A percentile compares a stretch with the other conserved stretches of the same genome.
These are phyloP conservation scores for Torrubiellomyces zombiae DNA, from an alignment of 2,329 filamentous ascomycete species.

Conservation along the genomic window DNA sequence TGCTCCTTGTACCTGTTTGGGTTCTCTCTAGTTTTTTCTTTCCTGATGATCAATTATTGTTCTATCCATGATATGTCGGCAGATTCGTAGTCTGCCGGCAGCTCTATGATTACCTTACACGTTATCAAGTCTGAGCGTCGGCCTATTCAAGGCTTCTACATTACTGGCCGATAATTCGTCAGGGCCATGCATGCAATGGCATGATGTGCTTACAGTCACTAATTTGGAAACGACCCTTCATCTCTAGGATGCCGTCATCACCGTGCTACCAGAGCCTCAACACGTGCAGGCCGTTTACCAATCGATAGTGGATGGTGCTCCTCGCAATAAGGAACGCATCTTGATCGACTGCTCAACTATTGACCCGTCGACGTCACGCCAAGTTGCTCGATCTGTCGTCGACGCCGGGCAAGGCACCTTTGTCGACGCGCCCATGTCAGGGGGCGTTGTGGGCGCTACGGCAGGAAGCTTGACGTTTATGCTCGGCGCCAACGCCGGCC, in stretches of 20 bases:
- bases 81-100: too few species aligned
- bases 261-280: constrained; percentile 73
- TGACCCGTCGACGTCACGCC: constrained; percentile 68
- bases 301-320: constrained; percentile 47
- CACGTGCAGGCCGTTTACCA: constrained; percentile 76
- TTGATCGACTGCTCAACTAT: constrained; percentile 98
- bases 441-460: constrained; percentile 78
- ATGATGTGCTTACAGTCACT: too few species aligned
- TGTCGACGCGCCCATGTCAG: constrained; percentile 92
- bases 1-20: too few species aligned
- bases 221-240: too few species aligned
- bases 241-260: constrained; percentile 64
- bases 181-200: too few species aligned
- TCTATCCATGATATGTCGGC: constrained; percentile 51
- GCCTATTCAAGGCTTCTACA: too few species aligned
- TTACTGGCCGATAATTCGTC: too few species aligned
- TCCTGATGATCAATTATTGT: constrained; percentile 14
- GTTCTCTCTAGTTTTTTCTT: constrained; percentile 1
- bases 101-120: too few species aligned
- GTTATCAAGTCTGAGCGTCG: constrained; percentile 57
- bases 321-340: constrained; percentile 44
- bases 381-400: constrained; percentile 53
- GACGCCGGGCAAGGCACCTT: constrained; percentile 56
- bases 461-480: constrained; percentile 90
- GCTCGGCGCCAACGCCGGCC: constrained; percentile 53